Base-by-base conservation (phyloP, 2,329 filamentous ascomycete genomes). In the Curvularia hawaiiensis region DNA sequence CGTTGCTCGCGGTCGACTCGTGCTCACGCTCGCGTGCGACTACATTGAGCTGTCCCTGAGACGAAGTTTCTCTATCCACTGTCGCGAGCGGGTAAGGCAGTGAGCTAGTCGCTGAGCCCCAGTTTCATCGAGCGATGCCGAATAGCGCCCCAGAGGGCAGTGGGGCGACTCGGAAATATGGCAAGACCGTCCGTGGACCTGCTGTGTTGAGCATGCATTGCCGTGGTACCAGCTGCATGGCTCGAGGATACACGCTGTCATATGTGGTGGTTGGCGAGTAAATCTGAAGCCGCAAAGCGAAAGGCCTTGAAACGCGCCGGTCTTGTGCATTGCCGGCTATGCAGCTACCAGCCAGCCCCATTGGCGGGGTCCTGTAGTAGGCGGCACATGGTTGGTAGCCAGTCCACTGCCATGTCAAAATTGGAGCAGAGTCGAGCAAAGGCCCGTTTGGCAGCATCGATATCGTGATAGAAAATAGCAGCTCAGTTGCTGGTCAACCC, bases 21-120 rank as follows among this genome's bases (percentile, higher is more conserved):
- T 28, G 41, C 40, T 24, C 54, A 31, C 22, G 3, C 40, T 18
- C 47, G n/a, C 28, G 50, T 45, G 30, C 38, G 9, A 50, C 45
- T 44, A 28, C 54, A 43, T 48, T 30, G 40, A 35, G 51, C 39
- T 24, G 41, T 26, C 31, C 49, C 30, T 31, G 43, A 39, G 38
- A 48, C 48, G 55, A 52, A 56, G 56, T 56, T 52, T 60, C 48
- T 30, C 55, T 55, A 62, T 53, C 57, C 57, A 50, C 58, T 52
- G 55, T 55, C 44, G 50, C 51, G 54, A 52, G 33, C 40, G 51
- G 52, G 41, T 41, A 50, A 44, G 48, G 35, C 41, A 62, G 49
- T 56, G 41, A 31, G 39, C 22, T 50, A 56, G 50, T 59, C 52
- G 54, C 56, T 58, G 50, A 44, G 60, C 48, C 52, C 33, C 54